Conservation (phyloP, 495 filamentous ascomycete genomes). For the Penicillium cosmopolitanum region DNA sequence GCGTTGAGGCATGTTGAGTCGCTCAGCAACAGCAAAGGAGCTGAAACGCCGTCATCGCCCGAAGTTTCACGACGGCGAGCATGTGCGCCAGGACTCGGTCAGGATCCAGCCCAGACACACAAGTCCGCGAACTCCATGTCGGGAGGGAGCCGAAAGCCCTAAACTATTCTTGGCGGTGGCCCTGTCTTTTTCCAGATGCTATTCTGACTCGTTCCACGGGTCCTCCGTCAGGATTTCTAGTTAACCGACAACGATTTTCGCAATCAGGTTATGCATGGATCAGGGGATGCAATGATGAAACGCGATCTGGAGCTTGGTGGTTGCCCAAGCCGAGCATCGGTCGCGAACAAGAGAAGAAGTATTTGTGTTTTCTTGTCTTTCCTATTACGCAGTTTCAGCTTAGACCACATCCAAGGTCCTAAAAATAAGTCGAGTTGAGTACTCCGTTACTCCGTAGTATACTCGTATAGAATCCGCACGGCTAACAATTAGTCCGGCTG, state of each 20-base stretch:
- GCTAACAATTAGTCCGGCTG: constrained; percentile 16
- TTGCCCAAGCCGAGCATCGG: background rate
- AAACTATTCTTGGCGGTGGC: constrained; percentile 13
- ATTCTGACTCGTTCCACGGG: constrained; percentile 20
- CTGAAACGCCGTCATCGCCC: constrained; percentile 7
- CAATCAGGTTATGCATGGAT: background rate
- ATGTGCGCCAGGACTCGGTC: background rate
- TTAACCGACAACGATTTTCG: background rate
- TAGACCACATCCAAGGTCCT: background rate
- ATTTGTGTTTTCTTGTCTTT: background rate
- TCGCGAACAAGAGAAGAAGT: background rate
- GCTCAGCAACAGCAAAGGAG: constrained; percentile 10
- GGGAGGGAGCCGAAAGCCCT: constrained; percentile 4
- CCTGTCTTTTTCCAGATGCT: constrained; percentile 17
- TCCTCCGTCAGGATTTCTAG: background rate
- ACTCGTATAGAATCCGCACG: background rate
- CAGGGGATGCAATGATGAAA: background rate
- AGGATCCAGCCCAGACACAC: background rate
- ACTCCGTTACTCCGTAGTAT: background rate
- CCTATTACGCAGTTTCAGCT: background rate
- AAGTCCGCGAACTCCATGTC: constrained; percentile 1
- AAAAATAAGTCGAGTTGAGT: background rate
- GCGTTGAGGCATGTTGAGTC: constrained; percentile 10
- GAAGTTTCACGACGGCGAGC: constrained; percentile 1
- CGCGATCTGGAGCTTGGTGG: background rate